Conservation (phyloP, 2,329 filamentous ascomycete genomes). For the Emmonsia crescens region DNA sequence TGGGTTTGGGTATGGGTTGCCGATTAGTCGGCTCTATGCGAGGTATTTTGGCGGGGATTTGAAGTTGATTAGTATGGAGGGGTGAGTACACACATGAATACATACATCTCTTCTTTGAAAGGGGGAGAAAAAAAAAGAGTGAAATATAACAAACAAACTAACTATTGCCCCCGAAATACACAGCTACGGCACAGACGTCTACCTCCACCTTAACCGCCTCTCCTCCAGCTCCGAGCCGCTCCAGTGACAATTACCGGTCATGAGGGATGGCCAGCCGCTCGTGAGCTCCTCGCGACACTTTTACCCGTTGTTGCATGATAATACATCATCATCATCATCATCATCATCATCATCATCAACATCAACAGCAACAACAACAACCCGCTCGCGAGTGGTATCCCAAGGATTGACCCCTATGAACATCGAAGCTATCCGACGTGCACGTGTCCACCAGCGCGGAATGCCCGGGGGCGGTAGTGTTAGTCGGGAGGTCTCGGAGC, state of each 20-base stretch:
- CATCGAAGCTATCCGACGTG: conserved; percentile 45
- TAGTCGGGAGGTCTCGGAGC: conserved; percentile 66
- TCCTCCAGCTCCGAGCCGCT: conserved; percentile 92
- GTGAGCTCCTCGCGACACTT: conserved; percentile 31
- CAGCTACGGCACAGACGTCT: conserved; percentile 96
- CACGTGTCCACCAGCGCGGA: background rate
- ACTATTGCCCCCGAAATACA: conserved; percentile 5
- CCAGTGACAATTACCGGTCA: conserved; percentile 85
- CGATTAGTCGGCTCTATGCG: conserved; percentile 87
- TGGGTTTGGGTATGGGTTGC: conserved; percentile 94
- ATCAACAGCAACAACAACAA: conserved; percentile 16
- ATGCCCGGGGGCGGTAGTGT: conserved; percentile 46
- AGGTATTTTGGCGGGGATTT: conserved; percentile 95
- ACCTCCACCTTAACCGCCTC: conserved; percentile 91
- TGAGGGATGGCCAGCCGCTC: conserved; percentile 56
- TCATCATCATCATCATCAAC: conserved; percentile 15
- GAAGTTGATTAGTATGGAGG: conserved; percentile 98
- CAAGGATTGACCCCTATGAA: conserved; percentile 44
- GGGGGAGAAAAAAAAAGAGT: too few species aligned
- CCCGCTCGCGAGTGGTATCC: conserved; percentile 23
- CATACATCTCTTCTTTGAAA: background rate
- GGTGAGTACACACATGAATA: conserved; percentile 48
- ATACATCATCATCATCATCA: conserved; percentile 14
- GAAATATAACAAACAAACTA: conserved; percentile 9
- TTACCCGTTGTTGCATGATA: conserved; percentile 22